Evolutionary conservation across 805 yeast species (phyloP), one percentile per base, ranked within the genome.

Genomic region (Suhomyces pyralidae): DNA sequence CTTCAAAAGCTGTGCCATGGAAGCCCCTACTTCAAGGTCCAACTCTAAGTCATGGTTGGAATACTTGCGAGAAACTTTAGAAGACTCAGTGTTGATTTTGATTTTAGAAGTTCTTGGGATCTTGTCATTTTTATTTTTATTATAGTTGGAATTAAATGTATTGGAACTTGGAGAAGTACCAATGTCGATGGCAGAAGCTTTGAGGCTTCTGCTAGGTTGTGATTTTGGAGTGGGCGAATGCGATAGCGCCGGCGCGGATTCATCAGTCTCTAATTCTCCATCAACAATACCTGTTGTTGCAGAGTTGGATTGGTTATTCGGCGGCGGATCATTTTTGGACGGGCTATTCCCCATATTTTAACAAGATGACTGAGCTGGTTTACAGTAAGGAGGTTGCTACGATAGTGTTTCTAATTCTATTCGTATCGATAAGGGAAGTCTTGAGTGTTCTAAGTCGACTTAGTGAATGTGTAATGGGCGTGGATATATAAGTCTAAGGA

Each of bases 311-410:
- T 58, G 60, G 67, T 48, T 58, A 49, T 64, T 72, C 78, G 79
- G 77, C 69, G 71, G 77, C 64, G 77, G 74, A 51, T 75, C 79
- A 71, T 73, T 67, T 65, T 73, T 74, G 55, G 86, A 81, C 76
- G 86, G 86, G 85, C 81, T 81, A 73, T 81, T 82, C 72, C 87
- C 86, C 86, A 82, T 82, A 63, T 52, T 51, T 62, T 44, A 43
- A 22, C 3, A n/a, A 38, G 14, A 19, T 38, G 42, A 38, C 42
- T 38, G 42, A 17, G 42, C 8, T 17, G 36, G 17, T 2, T 17
- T 38, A 17, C 42, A 38, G 24, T 38, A 38, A 19, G 42, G 6
- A 14, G 8, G 24, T 7, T 38, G 22, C 24, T 38, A 38, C 42
- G 42, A 38, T 17, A 17, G 15, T 38, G 42, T n/a, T 38, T 38